These are phyloP conservation scores for Aureobasidium sp. DNA, from an alignment of 2,329 filamentous ascomycete species.

Conservation along the genomic window DNA sequence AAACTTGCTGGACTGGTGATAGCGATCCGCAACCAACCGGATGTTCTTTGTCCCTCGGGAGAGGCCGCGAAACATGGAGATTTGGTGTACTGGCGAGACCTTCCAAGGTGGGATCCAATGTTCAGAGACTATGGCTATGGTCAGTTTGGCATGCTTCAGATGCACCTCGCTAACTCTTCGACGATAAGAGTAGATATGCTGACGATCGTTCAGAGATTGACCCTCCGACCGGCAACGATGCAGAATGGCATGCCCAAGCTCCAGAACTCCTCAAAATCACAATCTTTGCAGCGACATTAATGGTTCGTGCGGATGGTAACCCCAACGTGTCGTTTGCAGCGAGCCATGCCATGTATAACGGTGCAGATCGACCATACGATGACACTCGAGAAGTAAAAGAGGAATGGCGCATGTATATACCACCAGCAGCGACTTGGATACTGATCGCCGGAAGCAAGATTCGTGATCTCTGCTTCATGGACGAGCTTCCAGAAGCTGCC, in stretches of 20 bases:
- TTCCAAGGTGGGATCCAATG: not conserved
- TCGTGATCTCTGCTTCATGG: not conserved
- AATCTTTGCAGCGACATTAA: not conserved
- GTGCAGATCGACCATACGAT: not conserved
- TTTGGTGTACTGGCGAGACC: not conserved
- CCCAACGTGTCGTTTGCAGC: not conserved
- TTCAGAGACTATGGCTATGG: not conserved
- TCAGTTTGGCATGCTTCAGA: not conserved
- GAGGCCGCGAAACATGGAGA: not conserved
- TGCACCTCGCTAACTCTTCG: not conserved
- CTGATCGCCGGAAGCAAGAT: not conserved
- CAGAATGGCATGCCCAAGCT: conserved; percentile 3
- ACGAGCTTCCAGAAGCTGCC: not conserved
- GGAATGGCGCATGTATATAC: not conserved
- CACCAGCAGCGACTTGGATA: not conserved
- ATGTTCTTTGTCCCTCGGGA: not conserved
- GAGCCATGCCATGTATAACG: not conserved
- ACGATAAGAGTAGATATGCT: not conserved
- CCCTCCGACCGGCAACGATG: not conserved
- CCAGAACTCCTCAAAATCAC: not conserved
- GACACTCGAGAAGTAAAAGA: not conserved
- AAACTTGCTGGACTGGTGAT: not conserved
- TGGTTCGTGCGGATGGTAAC: not conserved
- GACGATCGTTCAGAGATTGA: not conserved
- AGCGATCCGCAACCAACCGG: not conserved